Percentiles rank a stretch among this genome's conserved stretches.
phyloP scores from a whole-genome alignment of 164 flowering plant species.

The Magnolia officinalis region DNA sequence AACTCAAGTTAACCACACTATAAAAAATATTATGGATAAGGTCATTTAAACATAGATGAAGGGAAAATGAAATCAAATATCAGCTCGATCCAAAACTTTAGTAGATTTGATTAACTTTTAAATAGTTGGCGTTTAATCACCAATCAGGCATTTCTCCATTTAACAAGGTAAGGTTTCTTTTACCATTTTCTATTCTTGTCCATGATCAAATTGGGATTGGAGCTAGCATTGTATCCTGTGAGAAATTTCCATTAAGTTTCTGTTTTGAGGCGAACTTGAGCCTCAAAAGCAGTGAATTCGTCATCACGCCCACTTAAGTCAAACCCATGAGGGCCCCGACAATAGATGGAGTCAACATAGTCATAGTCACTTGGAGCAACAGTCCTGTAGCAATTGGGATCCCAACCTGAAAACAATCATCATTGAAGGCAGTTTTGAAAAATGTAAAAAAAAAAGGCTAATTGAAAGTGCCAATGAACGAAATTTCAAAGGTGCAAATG shows the following conservation, averaged over 20 bases:
- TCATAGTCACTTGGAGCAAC: conserved; percentile 78
- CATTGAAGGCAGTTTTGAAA: neutral
- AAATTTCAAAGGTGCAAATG: too few relatives aligned
- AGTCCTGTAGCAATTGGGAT: conserved; percentile 92
- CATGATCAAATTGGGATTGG: conserved; percentile 15
- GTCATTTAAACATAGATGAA: too few relatives aligned
- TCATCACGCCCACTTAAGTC: conserved; percentile 84
- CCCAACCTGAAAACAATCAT: conserved; percentile 53
- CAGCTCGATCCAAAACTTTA: too few relatives aligned
- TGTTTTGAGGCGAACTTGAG: conserved; percentile 47
- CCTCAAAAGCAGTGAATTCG: conserved; percentile 79
- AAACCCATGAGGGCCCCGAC: conserved; percentile 97
- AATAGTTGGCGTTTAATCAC: too few relatives aligned
- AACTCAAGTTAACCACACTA: too few relatives aligned
- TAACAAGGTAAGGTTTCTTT: conserved; percentile 2
- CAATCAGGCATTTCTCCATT: conserved; percentile 9
- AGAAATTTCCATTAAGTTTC: conserved; percentile 15
- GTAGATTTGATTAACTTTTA: too few relatives aligned
- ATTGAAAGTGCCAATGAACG: too few relatives aligned
- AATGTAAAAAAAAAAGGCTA: too few relatives aligned
- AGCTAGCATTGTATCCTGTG: conserved; percentile 17
- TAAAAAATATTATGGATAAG: too few relatives aligned
- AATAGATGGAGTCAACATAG: conserved; percentile 87
- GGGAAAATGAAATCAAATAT: too few relatives aligned
- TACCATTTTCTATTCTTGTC: conserved; percentile 18